Percentiles rank a stretch among this genome's conserved stretches.
Conservation (phyloP, 352 stramenopile genomes). For the Phytophthora litchii region DNA sequence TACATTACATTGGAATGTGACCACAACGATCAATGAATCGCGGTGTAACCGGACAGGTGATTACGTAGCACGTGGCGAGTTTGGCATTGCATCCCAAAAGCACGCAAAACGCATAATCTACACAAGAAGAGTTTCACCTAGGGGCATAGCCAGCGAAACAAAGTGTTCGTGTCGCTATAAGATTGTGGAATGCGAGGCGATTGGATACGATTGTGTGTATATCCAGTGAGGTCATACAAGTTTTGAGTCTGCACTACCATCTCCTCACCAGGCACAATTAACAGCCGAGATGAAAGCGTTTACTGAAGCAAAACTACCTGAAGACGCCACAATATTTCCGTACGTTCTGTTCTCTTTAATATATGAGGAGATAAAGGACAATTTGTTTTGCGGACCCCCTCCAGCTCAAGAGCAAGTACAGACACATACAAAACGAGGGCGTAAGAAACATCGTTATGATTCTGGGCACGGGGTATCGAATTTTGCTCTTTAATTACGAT, state of each 20-base stretch:
- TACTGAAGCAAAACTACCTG: not conserved
- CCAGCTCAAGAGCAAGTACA: not conserved
- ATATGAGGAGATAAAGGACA: not conserved
- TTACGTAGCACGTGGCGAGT: not conserved
- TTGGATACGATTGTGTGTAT: not conserved
- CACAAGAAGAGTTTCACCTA: not conserved
- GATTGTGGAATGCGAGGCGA: not conserved
- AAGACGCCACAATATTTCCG: not conserved
- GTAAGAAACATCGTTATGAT: not conserved
- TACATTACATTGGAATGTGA: not conserved
- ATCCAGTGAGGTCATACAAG: not conserved
- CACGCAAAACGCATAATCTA: conserved; percentile 1
- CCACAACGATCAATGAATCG: not conserved
- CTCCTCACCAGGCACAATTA: not conserved
- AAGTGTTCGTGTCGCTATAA: not conserved
- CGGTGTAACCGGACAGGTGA: not conserved
- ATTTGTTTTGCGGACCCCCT: not conserved
- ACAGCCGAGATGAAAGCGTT: not conserved
- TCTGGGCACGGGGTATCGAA: not conserved
- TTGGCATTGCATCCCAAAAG: not conserved
- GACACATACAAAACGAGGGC: not conserved
- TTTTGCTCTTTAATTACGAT: not conserved
- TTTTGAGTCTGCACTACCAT: not conserved
- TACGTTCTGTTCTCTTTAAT: not conserved
- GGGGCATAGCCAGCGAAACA: not conserved